Evolutionary conservation across 164 flowering plant species (phyloP).

Genomic region (Platanus orientalis): DNA sequence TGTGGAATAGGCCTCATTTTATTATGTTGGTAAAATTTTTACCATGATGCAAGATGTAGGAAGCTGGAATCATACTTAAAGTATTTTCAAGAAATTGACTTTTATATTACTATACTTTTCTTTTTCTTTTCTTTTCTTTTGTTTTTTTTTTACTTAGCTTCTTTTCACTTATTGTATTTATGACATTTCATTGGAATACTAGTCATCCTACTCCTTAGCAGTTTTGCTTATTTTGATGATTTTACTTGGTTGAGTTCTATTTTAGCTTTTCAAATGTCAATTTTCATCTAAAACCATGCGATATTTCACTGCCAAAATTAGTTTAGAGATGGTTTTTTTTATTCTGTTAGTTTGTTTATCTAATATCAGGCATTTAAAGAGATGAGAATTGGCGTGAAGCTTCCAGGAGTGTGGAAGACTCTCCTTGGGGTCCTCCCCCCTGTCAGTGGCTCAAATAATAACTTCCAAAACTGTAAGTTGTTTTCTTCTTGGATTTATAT

Average conservation of each 20-base stretch:
- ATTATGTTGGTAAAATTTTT: too few relatives aligned
- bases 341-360: neutral
- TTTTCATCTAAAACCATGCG: neutral
- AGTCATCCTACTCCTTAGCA: too few relatives aligned
- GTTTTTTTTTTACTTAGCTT: too few relatives aligned
- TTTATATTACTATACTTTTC: too few relatives aligned
- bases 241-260: neutral
- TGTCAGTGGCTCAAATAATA: slow-evolving; percentile 40
- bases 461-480: slow-evolving; percentile 47
- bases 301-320: neutral
- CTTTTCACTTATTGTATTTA: too few relatives aligned
- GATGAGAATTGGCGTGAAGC: slow-evolving; percentile 49
- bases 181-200: too few relatives aligned
- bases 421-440: slow-evolving; percentile 51
- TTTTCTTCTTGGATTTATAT: neutral
- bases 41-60: too few relatives aligned
- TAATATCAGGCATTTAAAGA: slow-evolving; percentile 71
- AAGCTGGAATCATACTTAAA: too few relatives aligned
- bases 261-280: neutral
- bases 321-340: neutral
- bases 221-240: too few relatives aligned
- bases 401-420: slow-evolving; percentile 85
- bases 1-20: too few relatives aligned
- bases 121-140: neutral
- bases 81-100: too few relatives aligned